Evolutionary conservation across 2,329 filamentous ascomycete species (phyloP).

Genomic region (Fusarium multiceps): DNA sequence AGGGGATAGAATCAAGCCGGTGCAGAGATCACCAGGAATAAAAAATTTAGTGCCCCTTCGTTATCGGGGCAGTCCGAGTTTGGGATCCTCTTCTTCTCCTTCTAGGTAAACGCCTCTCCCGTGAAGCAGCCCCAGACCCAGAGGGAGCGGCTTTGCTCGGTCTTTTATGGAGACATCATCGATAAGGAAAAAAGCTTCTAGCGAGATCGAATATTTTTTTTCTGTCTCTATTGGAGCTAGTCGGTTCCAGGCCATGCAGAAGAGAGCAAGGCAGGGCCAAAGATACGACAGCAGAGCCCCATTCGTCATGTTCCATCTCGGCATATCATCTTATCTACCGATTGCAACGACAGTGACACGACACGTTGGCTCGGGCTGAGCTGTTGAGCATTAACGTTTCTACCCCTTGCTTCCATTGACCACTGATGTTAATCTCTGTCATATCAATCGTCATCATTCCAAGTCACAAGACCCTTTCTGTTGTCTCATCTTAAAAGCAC

Average conservation of each 20-base stretch:
- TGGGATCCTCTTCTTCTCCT: neutral
- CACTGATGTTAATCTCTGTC: neutral
- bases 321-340: conserved; percentile 35
- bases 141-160: conserved; percentile 40
- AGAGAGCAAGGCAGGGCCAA: neutral
- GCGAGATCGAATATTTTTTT: conserved; percentile 26
- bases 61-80: conserved; percentile 30
- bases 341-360: neutral
- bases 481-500: conserved; percentile 18
- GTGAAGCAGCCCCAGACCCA: conserved; percentile 10
- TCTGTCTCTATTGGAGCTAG: neutral
- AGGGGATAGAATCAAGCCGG: neutral
- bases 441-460: conserved; percentile 14
- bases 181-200: conserved; percentile 33
- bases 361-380: neutral
- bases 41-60: conserved; percentile 16
- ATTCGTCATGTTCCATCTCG: conserved; percentile 36
- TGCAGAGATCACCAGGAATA: conserved; percentile 13
- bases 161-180: conserved; percentile 35
- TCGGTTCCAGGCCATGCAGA: conserved; percentile 18
- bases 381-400: neutral
- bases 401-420: neutral
- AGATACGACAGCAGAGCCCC: conserved; percentile 34
- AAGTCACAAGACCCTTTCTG: conserved; percentile 21
- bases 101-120: conserved; percentile 40